Percentiles rank a stretch among this genome's conserved stretches.
phyloP scores from a whole-genome alignment of 2,329 filamentous ascomycete species.

The Penicillium decumbens region DNA sequence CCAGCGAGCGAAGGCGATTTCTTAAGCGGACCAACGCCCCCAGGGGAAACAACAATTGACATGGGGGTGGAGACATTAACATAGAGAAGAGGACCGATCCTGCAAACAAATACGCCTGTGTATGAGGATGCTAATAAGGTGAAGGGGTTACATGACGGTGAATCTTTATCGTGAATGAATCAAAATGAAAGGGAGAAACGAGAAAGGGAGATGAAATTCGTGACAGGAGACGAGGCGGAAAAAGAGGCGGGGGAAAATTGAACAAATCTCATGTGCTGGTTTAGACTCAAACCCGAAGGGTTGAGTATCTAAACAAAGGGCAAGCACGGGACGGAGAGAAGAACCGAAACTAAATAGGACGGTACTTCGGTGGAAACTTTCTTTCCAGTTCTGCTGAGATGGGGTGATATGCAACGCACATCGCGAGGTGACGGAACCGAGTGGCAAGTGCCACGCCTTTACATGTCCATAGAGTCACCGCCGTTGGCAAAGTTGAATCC shows the following conservation, averaged over 20 bases:
- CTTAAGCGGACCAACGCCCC: slow-evolving; percentile 11
- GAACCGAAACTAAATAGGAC: neutral
- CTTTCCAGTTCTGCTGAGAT: neutral
- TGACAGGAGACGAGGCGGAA: slow-evolving; percentile 10
- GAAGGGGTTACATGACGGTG: slow-evolving; percentile 46
- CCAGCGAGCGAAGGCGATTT: slow-evolving; percentile 12
- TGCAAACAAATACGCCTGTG: slow-evolving; percentile 38
- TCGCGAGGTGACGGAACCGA: neutral
- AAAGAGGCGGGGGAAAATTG: neutral
- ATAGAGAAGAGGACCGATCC: slow-evolving; percentile 27
- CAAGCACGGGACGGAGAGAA: neutral
- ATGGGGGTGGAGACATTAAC: slow-evolving; percentile 21
- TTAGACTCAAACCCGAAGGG: neutral
- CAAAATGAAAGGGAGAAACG: slow-evolving; percentile 18
- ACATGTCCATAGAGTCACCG: slow-evolving; percentile 71
- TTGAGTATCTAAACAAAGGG: neutral
- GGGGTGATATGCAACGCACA: neutral
- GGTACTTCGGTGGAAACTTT: neutral
- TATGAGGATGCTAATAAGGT: slow-evolving; percentile 38
- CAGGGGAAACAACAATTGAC: slow-evolving; percentile 11
- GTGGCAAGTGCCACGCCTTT: slow-evolving; percentile 31
- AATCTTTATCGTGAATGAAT: slow-evolving; percentile 43
- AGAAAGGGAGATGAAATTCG: slow-evolving; percentile 16
- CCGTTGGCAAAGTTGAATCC: slow-evolving; percentile 90
- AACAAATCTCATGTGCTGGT: neutral